Conservation (phyloP, 257 asterid species). For the Solanum sitiens region DNA sequence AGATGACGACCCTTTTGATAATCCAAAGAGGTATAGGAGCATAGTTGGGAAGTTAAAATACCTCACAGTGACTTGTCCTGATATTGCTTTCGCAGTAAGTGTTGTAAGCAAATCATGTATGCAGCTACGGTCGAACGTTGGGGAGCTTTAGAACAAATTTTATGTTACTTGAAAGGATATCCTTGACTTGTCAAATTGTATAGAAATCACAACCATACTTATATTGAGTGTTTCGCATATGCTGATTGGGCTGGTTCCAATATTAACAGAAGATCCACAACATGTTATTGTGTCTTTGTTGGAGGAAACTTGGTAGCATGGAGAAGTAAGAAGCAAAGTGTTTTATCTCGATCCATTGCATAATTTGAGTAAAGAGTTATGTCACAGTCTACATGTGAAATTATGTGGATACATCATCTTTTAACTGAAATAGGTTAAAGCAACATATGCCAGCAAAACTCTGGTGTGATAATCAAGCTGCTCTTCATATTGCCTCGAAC, state of each 20-base stretch:
- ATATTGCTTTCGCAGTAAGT: neutral
- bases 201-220: neutral
- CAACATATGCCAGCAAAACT: no score
- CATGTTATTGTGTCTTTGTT: neutral
- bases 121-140: neutral
- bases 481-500: no score
- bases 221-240: neutral
- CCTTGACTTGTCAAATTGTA: neutral
- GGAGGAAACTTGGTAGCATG: neutral
- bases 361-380: neutral
- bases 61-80: neutral
- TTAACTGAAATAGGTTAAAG: no score
- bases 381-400: no score
- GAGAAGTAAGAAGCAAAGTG: neutral
- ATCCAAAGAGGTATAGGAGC: neutral
- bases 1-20: neutral
- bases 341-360: neutral
- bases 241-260: neutral
- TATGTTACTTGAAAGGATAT: neutral
- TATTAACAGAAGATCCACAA: neutral
- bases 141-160: neutral
- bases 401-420: no score
- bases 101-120: neutral
- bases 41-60: neutral
- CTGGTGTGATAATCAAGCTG: no score